These are phyloP conservation scores for Aureobasidium leucospermi DNA, from an alignment of 2,329 filamentous ascomycete species.

Conservation along the genomic window DNA sequence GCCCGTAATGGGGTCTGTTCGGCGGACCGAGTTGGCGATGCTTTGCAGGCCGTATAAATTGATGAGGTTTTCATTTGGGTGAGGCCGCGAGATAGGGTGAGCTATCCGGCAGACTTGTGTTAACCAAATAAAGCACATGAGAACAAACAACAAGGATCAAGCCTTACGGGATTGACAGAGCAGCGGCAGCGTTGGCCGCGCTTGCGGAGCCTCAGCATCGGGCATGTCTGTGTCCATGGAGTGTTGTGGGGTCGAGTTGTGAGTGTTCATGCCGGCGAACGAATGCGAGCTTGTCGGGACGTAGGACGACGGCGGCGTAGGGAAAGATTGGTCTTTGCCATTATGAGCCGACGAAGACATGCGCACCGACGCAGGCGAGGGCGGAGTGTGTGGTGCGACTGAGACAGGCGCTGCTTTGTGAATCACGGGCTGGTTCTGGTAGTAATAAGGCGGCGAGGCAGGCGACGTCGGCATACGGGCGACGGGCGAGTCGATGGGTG, in stretches of 20 bases:
- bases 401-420: conserved; percentile 19
- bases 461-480: conserved; percentile 27
- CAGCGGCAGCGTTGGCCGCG: conserved; percentile 26
- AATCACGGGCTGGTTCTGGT: conserved; percentile 34
- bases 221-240: conserved; percentile 23
- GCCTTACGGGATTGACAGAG: conserved; percentile 29
- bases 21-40: conserved; percentile 51
- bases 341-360: conserved; percentile 34
- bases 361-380: conserved; percentile 35
- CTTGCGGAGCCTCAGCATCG: conserved; percentile 21
- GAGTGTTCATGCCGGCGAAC: not conserved
- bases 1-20: conserved; percentile 53
- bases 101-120: conserved; percentile 26
- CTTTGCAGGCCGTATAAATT: conserved; percentile 50
- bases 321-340: conserved; percentile 27
- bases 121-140: conserved; percentile 19
- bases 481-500: not conserved
- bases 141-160: conserved; percentile 8
- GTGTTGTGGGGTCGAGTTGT: conserved; percentile 20
- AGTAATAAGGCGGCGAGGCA: conserved; percentile 36
- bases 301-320: conserved; percentile 34
- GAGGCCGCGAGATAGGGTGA: conserved; percentile 43
- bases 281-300: not conserved
- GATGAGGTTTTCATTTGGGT: conserved; percentile 52
- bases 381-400: conserved; percentile 37